Base-by-base conservation (phyloP, 768 basidiomycete genomes). In the Russula lepida region DNA sequence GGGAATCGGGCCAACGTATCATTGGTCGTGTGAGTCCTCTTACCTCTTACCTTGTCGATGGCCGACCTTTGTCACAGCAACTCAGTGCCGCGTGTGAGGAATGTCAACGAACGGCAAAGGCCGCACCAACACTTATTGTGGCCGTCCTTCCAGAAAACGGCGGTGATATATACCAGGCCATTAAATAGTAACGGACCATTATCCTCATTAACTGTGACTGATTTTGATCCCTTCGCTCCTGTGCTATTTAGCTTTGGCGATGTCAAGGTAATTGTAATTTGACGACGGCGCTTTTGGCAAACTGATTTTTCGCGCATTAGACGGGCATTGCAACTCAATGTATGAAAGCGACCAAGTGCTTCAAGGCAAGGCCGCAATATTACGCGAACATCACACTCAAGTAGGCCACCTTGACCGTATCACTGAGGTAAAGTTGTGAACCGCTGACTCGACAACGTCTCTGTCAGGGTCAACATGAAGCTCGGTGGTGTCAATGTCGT, bases 311-410 rank as follows among this genome's bases (percentile, higher is more conserved):
- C 41, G 44, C 50, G 28, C n/a, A n/a, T n/a, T 11, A 64, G 83
- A 77, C 79, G 66, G 89, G 89, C n/a, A 82, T 89, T 7, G 81
- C 88, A 0, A 90, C 89, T 0, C 89, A 92, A 60, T 92, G 89
- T 67, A 66, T 92, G 65, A 88, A 86, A 69, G 76, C 77, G 12
- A 71, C 67, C 6, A 89, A 90, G 67, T 85, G 84, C 67, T 77
- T 72, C 63, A 73, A 79, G 3, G 88, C 86, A 0, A 89, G 83
- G 61, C 70, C 79, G 0, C 89, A 90, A 62, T 92, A 91, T 66
- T 92, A 78, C 60, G 89, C 88, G 0, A 92, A 91, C 64, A 84
- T 90, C 12, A 83, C 81, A 65, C 71, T 92, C 27, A 91, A 92
- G 89, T 89, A 60, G 81, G 72, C 12, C 35, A 17, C 15, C 15